Conservation (phyloP, 2,329 filamentous ascomycete genomes). For the Colletotrichum lini region DNA sequence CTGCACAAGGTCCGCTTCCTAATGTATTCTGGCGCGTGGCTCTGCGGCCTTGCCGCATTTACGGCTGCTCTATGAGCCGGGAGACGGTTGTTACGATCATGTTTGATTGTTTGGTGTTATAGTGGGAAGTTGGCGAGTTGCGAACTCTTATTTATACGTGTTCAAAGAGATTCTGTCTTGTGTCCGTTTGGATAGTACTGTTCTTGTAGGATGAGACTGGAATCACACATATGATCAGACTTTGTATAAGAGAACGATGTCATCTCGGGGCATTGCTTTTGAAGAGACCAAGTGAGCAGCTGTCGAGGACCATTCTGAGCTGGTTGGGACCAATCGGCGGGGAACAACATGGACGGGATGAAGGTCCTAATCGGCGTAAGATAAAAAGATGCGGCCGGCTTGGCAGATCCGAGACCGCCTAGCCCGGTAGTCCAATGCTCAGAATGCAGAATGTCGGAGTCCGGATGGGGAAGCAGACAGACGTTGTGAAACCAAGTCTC, state of each 20-base stretch:
- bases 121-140: background rate
- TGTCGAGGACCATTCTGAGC: rapidly evolving
- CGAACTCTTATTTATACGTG: background rate
- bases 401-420: no score
- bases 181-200: background rate
- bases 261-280: background rate
- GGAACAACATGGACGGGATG: background rate
- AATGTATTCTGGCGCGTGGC: conserved; percentile 9
- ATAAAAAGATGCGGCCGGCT: no score
- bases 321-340: background rate
- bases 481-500: background rate
- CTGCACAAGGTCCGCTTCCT: conserved; percentile 10
- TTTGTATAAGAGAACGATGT: no score
- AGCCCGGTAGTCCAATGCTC: no score
- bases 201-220: background rate
- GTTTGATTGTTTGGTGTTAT: background rate
- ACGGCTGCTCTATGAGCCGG: background rate
- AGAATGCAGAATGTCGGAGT: no score
- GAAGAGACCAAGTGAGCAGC: background rate
- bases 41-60: conserved; percentile 2
- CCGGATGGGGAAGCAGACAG: background rate
- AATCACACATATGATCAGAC: background rate
- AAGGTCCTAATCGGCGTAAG: no score
- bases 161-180: background rate
- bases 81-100: background rate